A percentile compares a stretch with the other conserved stretches of the same genome.
phyloP scores from a whole-genome alignment of 2,329 filamentous ascomycete genomes.

The Aspergillus texensis region DNA sequence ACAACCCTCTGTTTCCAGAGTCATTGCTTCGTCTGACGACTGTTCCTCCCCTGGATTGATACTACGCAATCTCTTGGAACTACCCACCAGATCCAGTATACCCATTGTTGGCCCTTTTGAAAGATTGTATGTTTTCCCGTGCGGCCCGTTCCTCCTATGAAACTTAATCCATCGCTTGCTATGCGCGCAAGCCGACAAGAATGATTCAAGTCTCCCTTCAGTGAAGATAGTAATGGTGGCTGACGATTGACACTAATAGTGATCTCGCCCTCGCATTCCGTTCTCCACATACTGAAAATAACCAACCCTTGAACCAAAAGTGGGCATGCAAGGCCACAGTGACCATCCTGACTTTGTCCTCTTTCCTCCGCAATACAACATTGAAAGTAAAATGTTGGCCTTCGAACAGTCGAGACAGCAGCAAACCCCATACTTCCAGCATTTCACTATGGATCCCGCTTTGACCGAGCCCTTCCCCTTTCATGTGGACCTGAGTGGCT shows the following conservation, averaged over 20 bases:
- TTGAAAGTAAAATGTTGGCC: conserved; percentile 33
- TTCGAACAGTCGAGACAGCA: conserved; percentile 36
- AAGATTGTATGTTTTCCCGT: conserved; percentile 16
- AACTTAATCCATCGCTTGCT: conserved; percentile 11
- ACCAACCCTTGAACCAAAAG: conserved; percentile 11
- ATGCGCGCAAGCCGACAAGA: not conserved
- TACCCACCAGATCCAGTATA: not conserved
- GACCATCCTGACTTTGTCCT: conserved; percentile 25
- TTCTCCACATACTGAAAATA: conserved; percentile 7
- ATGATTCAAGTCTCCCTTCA: not conserved
- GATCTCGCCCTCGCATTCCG: conserved; percentile 12
- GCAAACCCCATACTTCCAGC: conserved; percentile 33
- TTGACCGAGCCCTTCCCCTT: conserved; percentile 35
- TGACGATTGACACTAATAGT: conserved; percentile 13
- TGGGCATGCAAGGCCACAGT: conserved; percentile 24
- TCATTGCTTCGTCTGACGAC: not conserved
- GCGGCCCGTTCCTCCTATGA: conserved; percentile 18
- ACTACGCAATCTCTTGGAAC: not conserved
- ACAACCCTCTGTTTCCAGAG: not conserved
- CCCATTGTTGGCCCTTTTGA: not conserved
- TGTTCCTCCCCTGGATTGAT: not conserved
- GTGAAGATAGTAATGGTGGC: conserved; percentile 3
- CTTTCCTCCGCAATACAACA: conserved; percentile 17
- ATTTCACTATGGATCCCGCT: conserved; percentile 36
- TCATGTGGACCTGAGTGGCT: conserved; percentile 30